Evolutionary conservation across 2,329 filamentous ascomycete genomes (phyloP).

Genomic region (Pseudofabraea citricarpa): DNA sequence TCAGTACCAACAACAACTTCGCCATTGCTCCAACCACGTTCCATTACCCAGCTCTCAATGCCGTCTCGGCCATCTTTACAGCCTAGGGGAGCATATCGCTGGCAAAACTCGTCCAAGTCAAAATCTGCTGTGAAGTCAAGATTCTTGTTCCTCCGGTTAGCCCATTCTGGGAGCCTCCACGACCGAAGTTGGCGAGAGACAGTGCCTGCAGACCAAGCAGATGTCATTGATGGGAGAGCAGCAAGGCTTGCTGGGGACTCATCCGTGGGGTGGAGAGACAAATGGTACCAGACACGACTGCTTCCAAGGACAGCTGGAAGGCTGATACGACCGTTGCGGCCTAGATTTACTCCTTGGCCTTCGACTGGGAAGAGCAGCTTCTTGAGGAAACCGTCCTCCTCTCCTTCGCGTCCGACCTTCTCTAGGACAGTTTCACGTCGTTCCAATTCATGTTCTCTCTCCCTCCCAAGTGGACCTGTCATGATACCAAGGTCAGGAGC

Average conservation of each 20-base stretch:
- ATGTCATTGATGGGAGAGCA: slow-evolving; percentile 66
- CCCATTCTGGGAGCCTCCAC: slow-evolving; percentile 95
- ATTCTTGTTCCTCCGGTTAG: slow-evolving; percentile 83
- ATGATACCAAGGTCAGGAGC: slow-evolving; percentile 76
- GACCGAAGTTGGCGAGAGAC: slow-evolving; percentile 89
- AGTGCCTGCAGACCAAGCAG: slow-evolving; percentile 86
- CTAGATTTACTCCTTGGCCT: slow-evolving; percentile 75
- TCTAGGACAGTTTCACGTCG: slow-evolving; percentile 80
- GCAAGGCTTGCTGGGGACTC: slow-evolving; percentile 72
- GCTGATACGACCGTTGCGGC: slow-evolving; percentile 74
- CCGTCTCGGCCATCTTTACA: slow-evolving; percentile 89
- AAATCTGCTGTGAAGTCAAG: slow-evolving; percentile 97
- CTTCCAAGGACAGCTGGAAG: slow-evolving; percentile 69
- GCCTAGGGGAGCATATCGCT: slow-evolving; percentile 76
- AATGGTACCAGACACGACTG: slow-evolving; percentile 92
- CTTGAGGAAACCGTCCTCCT: slow-evolving; percentile 77
- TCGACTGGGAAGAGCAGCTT: slow-evolving; percentile 74
- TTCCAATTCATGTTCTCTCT: slow-evolving; percentile 75
- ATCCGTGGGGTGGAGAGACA: slow-evolving; percentile 87
- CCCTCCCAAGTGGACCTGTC: slow-evolving; percentile 60
- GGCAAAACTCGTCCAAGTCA: slow-evolving; percentile 85
- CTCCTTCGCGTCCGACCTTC: slow-evolving; percentile 76
- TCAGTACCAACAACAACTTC: slow-evolving; percentile 89
- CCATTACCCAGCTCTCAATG: slow-evolving; percentile 88
- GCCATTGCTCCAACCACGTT: slow-evolving; percentile 96